A percentile compares a stretch with the other conserved stretches of the same genome.
Conservation (phyloP, 768 basidiomycete genomes). For the Psilocybe sp. region DNA sequence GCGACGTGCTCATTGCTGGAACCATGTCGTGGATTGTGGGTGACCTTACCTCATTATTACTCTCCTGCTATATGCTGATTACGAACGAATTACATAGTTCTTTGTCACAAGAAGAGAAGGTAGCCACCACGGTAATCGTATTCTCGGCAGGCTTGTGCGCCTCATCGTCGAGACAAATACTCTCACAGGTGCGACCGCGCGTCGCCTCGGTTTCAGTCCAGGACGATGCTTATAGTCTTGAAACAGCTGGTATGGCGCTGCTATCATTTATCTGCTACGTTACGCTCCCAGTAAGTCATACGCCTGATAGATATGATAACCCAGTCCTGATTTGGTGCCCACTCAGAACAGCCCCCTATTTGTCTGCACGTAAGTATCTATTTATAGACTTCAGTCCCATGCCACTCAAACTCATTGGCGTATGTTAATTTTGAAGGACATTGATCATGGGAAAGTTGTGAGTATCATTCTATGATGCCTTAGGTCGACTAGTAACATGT, state of each 20-base stretch:
- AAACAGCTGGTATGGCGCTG: slow-evolving; percentile 3
- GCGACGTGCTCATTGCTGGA: slow-evolving; percentile 4
- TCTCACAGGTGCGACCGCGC: not conserved
- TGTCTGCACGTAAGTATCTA: slow-evolving; percentile 4
- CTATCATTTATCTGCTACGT: slow-evolving; percentile 1
- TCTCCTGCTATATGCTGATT: not conserved
- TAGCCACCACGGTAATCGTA: not conserved
- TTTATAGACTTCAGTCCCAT: not conserved
- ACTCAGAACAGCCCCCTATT: not conserved
- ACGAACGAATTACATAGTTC: not conserved
- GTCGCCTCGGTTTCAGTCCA: too few species aligned
- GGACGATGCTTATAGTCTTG: not conserved
- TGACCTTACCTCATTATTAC: not conserved
- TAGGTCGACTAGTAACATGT: not conserved
- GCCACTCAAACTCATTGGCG: not conserved
- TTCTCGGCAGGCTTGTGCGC: slow-evolving; percentile 3
- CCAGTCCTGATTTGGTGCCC: not conserved
- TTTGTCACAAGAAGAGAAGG: not conserved
- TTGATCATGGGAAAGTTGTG: slow-evolving; percentile 7
- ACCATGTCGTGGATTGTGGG: slow-evolving; percentile 4
- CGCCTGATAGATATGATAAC: not conserved
- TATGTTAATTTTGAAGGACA: not conserved
- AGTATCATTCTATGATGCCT: not conserved
- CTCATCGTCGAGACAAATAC: slow-evolving; percentile 4
- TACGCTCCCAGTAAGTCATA: not conserved